Evolutionary conservation across 371 early-diverging fungal genomes (phyloP), one percentile per base, ranked within the genome.

Genomic region (Apophysomyces elegans): DNA sequence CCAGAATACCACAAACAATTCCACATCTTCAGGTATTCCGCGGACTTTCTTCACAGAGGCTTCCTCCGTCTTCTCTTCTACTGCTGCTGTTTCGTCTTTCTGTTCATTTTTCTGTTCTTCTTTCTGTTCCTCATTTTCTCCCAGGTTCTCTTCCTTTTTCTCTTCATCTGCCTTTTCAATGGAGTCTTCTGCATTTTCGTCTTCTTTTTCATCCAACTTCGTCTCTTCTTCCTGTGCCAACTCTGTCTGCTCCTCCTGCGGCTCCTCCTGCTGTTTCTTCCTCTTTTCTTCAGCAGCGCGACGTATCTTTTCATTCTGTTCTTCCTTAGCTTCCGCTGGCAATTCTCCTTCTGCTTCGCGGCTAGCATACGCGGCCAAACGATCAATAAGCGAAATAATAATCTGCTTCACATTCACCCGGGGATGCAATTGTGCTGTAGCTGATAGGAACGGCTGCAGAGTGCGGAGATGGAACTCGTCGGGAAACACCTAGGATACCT

Each of bases 1-100:
- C 99, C 99, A 98, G 73, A 98, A 97, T 43, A 96, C 92, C 60
- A 92, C 93, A 79, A 98, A 98, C 46, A 98, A 80, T 63, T 88
- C 85, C 16, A 93, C 90, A 66, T 93, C 94, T 43, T 91, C 90
- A 1, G 94, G 94, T 50, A 94, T 93, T 26, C 93, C 94, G 58
- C 89, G 79, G 35, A 79, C 75, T 68, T 78, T 84, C 37, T 69
- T 67, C 7, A 78, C 63, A 32, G 58, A 54, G 21, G 4, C 54
- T 21, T 50, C 21, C 61, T 62, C 61, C 0, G 50, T 37, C 6
- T 73, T 65, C 43, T 58, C 61, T 41, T 65, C 58, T 21, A 67
- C 78, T 59, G 68, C 67, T 41, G 63, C 63, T 47, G 65, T 66
- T 61, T 74, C 71, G 7, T 74, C 72, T 7, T 63, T 72, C 14